Base-by-base conservation (phyloP, 2,329 filamentous ascomycete species). In the Alternaria solani region DNA sequence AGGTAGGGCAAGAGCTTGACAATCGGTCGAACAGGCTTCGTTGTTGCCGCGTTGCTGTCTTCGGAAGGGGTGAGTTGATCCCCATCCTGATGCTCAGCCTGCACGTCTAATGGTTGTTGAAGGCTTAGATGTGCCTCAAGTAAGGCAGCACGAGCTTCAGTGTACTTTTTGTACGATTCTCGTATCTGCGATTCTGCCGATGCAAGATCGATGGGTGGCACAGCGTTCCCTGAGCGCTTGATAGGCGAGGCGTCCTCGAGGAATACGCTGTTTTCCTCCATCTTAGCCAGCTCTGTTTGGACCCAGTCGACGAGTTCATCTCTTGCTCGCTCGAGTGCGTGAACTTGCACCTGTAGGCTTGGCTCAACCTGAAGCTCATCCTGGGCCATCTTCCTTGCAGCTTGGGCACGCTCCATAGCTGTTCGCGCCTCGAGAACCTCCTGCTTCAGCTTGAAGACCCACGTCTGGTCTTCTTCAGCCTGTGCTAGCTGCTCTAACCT, bases 251-350 rank as follows among this genome's bases (percentile, higher is more conserved):
- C 67, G 59, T 77, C 71, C 51, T 78, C 76, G 5, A 76, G 64
- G 11, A 76, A 72, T 1, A 74, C 67, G 3, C 71, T 75, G 23
- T 79, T 75, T 61, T 79, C 78, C 36, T 75, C 72, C 61, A 81
- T 65, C 63, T 79, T 81, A 18, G 80, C 75, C 46, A 86, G 66
- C 43, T 83, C 82, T 41, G 79, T 78, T 65, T 86, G 83, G 7
- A 85, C 78, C 84, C 84, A 86, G 44, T 80, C 75, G 5, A 85
- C 78, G 43, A 86, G 72, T 59, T 84, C 82, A 58, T 84, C 78
- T 44, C 83, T 78, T 12, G 82, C 83, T 38, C 73, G 72, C 51
- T 81, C 75, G 26, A 86, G 71, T 4, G 81, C 82, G 48, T 65
- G 62, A 0, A 80, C 72, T 59, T 79, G 75, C n/a, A 68, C 58